Evolutionary conservation across 1,284 basidiomycete genomes (phyloP).

Genomic region (Anthracocystis walkeri): DNA sequence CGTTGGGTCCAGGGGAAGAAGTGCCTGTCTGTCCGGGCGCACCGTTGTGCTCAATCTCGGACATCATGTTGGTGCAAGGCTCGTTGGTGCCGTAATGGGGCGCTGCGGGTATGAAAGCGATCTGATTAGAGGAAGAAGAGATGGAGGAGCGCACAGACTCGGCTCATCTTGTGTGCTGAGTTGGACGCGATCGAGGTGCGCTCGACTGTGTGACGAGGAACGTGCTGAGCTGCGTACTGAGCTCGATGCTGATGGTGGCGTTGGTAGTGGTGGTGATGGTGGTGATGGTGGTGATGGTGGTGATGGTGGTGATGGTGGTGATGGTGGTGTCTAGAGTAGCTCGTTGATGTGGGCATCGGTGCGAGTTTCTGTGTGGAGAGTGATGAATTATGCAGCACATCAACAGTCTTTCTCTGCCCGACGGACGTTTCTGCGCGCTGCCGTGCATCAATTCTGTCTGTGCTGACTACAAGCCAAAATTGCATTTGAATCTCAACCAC

Average conservation of each 20-base stretch:
- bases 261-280: neutral
- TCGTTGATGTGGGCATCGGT: neutral
- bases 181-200: neutral
- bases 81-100: neutral
- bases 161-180: slow-evolving; percentile 10
- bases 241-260: neutral
- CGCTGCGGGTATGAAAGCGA: neutral
- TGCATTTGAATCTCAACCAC: neutral
- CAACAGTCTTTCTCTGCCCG: neutral
- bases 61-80: slow-evolving; percentile 15
- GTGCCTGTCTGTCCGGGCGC: slow-evolving; percentile 9
- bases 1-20: slow-evolving; percentile 24
- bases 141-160: neutral
- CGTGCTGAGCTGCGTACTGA: neutral
- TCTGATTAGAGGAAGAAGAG: slow-evolving; percentile 6
- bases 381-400: slow-evolving; percentile 4
- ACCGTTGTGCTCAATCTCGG: neutral
- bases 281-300: neutral
- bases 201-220: neutral
- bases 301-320: neutral
- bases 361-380: slow-evolving; percentile 1
- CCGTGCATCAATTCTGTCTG: neutral
- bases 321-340: neutral
- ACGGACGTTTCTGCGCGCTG: slow-evolving; percentile 2
- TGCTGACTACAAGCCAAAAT: slow-evolving; percentile 3